Percentiles rank a stretch among this genome's conserved stretches.
Evolutionary conservation across 1,284 basidiomycete genomes (phyloP).

Genomic region (Fomitiporia mediterranea): DNA sequence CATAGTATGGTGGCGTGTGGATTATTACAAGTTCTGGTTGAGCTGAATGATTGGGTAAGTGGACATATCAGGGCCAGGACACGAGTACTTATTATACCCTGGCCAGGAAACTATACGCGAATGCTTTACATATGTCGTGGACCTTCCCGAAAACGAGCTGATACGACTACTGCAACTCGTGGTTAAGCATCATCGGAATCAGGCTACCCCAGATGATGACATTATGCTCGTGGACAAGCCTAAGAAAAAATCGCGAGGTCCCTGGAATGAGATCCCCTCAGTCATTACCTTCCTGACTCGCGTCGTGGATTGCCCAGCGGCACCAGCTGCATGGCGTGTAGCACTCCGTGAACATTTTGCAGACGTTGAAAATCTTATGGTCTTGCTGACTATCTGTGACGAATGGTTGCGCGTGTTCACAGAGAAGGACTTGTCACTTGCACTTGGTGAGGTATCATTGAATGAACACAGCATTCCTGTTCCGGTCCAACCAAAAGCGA

Average conservation of each 20-base stretch:
- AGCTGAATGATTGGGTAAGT: conserved; percentile 63
- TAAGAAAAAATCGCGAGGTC: background rate
- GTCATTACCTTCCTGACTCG: conserved; percentile 47
- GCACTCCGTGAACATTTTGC: conserved; percentile 52
- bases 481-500: conserved; percentile 13
- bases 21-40: conserved; percentile 45
- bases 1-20: conserved; percentile 56
- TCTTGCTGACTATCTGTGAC: conserved; percentile 47
- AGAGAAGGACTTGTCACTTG: conserved; percentile 37
- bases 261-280: conserved; percentile 24
- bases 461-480: conserved; percentile 27
- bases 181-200: conserved; percentile 32
- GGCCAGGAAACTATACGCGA: conserved; percentile 49
- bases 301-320: conserved; percentile 49
- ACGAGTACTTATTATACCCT: background rate
- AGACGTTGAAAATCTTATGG: conserved; percentile 48
- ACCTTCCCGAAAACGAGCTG: conserved; percentile 59
- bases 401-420: conserved; percentile 47
- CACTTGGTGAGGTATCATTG: conserved; percentile 34
- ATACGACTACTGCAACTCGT: conserved; percentile 46
- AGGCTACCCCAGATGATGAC: conserved; percentile 28
- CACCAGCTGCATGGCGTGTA: conserved; percentile 46
- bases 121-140: conserved; percentile 49
- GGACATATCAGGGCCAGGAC: background rate
- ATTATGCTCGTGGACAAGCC: conserved; percentile 54